Evolutionary conservation across 805 yeast genomes (phyloP), one percentile per base, ranked within the genome.

Genomic region (Sugiyamaella smithiae): DNA sequence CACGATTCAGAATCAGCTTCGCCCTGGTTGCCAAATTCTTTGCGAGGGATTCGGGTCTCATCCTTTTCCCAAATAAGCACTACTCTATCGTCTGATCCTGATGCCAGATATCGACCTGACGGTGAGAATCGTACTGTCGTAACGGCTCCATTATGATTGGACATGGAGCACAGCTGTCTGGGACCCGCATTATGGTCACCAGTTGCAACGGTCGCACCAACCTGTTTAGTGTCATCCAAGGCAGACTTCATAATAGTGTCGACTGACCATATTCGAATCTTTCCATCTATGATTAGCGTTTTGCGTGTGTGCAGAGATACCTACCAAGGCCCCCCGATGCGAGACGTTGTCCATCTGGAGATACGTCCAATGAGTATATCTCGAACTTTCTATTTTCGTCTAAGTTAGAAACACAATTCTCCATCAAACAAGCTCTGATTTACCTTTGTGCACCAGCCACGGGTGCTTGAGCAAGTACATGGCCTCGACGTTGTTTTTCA

Each of bases 111-210:
- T 43, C 91, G 70, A 0, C 97, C 97, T 59, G 85, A 86, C 0
- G 98, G 97, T 1, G 95, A 86, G 64, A 93, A 93, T 58, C 90
- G 76, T 20, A 93, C 93, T 48, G 88, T 84, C 0, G 99, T 93
- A 3, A 93, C 97, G 1, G 96, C 96, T 43, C 99, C 99, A 19
- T 93, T 88, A 63, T 93, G 99, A 47, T 97, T 77, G 32, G 93
- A 84, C 96, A 93, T 88, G 23, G 93, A 84, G 50, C 95, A 88
- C 14, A 90, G 67, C 3, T 96, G 95, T 24, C 59, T 46, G 11
- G 63, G 31, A n/a, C n/a, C n/a, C 9, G 37, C 38, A 16, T 19
- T 50, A 46, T 32, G 12, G n/a, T 17, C 28, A 16, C 17, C 22
- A 19, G 20, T 31, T 50, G 55, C 42, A 44, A 43, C 41, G 52